Evolutionary conservation across 2,329 filamentous ascomycete genomes (phyloP), one percentile per base, ranked within the genome.

Genomic region (Thelonectria discophora): DNA sequence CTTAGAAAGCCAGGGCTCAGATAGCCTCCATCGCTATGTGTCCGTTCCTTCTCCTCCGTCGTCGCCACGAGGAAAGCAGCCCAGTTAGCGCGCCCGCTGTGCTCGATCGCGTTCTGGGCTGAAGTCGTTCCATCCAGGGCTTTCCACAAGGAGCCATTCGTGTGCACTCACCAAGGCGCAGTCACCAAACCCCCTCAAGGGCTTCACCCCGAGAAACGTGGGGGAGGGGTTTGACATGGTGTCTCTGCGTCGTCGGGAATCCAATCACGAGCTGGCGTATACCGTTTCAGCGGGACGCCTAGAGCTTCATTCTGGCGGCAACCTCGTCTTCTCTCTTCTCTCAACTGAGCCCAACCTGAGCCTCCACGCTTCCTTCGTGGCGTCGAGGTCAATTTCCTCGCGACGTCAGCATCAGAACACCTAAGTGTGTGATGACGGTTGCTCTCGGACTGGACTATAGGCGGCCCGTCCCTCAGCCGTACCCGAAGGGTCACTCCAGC

Each of bases 401-500:
- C 27, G 27, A 30, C 27, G 27, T 30, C 27, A 7, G 27, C 27
- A 30, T 30, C 27, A 30, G 27, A 30, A 30, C 5, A 30, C 27
- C 5, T 9, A 30, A 2, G 27, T 27, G 43, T 34, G 32, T 39
- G 20, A 55, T 42, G 56, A 37, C 42, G 45, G 34, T 13, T 58
- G 57, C 48, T 58, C 61, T 60, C 58, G 45, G 59, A 43, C 48
- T 67, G 63, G n/a, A 52, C 67, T 55, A 64, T 61, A 39, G 53
- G 62, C 69, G 69, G 69, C 62, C 69, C 69, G 69, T 72, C 69
- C 69, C 69, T 72, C 55, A 65, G 55, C 62, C 64, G 63, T 68
- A 55, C n/a, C 65, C 63, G 34, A 48, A 49, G 56, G 32, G 30
- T 45, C 43, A 24, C 21, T 40, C 34, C 45, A 54, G 62, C 63